These are phyloP conservation scores for Colletotrichum euphorbiae DNA, from an alignment of 2,329 filamentous ascomycete genomes.

Conservation along the genomic window DNA sequence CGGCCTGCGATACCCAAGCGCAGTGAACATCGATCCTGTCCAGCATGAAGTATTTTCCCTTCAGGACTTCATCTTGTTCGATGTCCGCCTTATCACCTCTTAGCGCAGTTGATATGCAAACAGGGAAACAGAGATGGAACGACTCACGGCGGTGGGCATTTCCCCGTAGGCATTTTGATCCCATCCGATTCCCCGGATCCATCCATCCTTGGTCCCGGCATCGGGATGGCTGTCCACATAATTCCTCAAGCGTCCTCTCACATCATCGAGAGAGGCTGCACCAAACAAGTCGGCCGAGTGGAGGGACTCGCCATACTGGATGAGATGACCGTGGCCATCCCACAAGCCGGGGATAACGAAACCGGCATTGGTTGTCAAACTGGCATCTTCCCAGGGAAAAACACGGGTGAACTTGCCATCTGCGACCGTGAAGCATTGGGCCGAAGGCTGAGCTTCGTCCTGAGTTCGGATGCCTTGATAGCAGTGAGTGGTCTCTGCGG, in stretches of 20 bases:
- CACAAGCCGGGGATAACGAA: slow-evolving; percentile 75
- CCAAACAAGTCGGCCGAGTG: slow-evolving; percentile 75
- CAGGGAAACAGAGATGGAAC: neutral
- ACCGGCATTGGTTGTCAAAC: slow-evolving; percentile 51
- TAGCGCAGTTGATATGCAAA: neutral
- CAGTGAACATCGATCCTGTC: slow-evolving; percentile 79
- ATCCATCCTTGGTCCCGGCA: slow-evolving; percentile 65
- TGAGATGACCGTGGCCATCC: slow-evolving; percentile 77
- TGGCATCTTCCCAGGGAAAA: slow-evolving; percentile 50
- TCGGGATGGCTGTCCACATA: slow-evolving; percentile 64
- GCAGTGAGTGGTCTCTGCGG: slow-evolving; percentile 49
- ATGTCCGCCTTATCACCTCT: slow-evolving; percentile 56
- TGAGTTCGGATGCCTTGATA: slow-evolving; percentile 55
- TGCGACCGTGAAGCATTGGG: slow-evolving; percentile 67
- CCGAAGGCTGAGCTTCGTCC: slow-evolving; percentile 49
- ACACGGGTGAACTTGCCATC: slow-evolving; percentile 64
- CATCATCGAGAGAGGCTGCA: slow-evolving; percentile 64
- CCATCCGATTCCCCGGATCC: slow-evolving; percentile 77
- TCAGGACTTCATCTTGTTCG: slow-evolving; percentile 62
- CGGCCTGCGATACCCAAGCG: slow-evolving; percentile 74
- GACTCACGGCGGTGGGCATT: slow-evolving; percentile 73
- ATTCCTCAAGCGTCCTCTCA: slow-evolving; percentile 61
- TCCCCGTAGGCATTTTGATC: slow-evolving; percentile 74
- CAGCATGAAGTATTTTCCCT: slow-evolving; percentile 73
- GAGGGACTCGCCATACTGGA: slow-evolving; percentile 75